Evolutionary conservation across 2,329 filamentous ascomycete genomes (phyloP), one percentile per base, ranked within the genome.

Genomic region (Paecilomyces dactylethromorphus): DNA sequence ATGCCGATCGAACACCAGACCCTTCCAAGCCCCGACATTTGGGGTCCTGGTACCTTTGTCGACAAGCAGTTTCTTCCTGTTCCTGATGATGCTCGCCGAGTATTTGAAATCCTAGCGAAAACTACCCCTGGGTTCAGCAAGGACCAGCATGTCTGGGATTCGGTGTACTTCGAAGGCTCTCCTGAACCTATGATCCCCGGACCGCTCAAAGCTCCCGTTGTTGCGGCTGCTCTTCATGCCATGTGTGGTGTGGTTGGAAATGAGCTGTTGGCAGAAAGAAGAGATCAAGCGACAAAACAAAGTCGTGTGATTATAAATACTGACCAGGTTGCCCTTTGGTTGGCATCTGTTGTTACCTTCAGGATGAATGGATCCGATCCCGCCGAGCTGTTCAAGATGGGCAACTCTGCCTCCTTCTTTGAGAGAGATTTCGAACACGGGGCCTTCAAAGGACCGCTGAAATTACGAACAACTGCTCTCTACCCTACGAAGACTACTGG

Each of bases 401-500:
- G 33, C 33, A 39, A 39, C 6, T 5, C 13, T 15, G 13, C 33
- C 10, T 39, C 33, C 5, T 5, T 39, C 12, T 39, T 39, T n/a
- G 11, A 39, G 33, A 13, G 11, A 5, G 33, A 39, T 15, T 39
- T 39, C 11, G 33, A 39, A 39, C 13, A 4, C 12, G 33, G 11
- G n/a, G 33, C n/a, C 15, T 39, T 39, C 11, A n/a, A n/a, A 15
- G n/a, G 12, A 5, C 65, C 74, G 0, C 65, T 80, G 54, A 71
- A 72, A 32, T 75, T 74, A 51, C 74, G 79, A 18, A 66, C 73
- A 3, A 79, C 77, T 7, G 77, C 73, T 1, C 73, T 81, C 53
- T 83, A 82, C 61, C 77, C 76, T 7, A 83, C 81, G 0, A 76
- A 72, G n/a, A 68, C 78, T 33, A 67, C 72, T 0, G 70, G 72